Evolutionary conservation across 2,329 filamentous ascomycete genomes (phyloP).

Genomic region (Penicillium italicum): DNA sequence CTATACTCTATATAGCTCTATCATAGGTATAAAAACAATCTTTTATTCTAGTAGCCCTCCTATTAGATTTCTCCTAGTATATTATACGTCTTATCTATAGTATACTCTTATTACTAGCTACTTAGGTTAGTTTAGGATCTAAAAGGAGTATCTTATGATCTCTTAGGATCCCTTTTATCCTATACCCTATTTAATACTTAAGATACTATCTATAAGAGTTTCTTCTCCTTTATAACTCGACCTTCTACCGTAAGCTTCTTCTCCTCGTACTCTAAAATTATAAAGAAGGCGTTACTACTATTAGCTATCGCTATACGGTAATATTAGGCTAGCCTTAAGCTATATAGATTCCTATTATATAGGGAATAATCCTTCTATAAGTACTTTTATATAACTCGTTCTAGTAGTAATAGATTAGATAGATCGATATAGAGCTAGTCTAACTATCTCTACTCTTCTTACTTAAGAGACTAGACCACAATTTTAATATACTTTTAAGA

Average conservation of each 20-base stretch:
- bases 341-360: slow-evolving; percentile 6
- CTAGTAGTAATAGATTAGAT: slow-evolving; percentile 10
- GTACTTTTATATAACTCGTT: slow-evolving; percentile 14
- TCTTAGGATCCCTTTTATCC: neutral
- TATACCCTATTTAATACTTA: slow-evolving; percentile 1
- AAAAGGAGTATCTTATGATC: neutral
- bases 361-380: slow-evolving; percentile 14
- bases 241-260: neutral
- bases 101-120: neutral
- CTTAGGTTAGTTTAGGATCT: neutral
- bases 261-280: slow-evolving; percentile 4
- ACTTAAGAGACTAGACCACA: neutral
- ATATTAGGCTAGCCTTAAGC: slow-evolving; percentile 8
- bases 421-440: slow-evolving; percentile 11
- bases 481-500: no score
- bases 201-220: slow-evolving; percentile 4
- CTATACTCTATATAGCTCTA: slow-evolving; percentile 2
- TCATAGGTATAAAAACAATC: neutral
- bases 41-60: neutral
- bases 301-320: slow-evolving; percentile 5
- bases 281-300: slow-evolving; percentile 2
- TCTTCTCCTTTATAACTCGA: slow-evolving; percentile 2
- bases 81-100: neutral
- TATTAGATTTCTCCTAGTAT: slow-evolving; percentile 2
- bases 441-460: slow-evolving; percentile 11